Conservation (phyloP, 805 yeast species). For the Saturnispora kantuleensis region DNA sequence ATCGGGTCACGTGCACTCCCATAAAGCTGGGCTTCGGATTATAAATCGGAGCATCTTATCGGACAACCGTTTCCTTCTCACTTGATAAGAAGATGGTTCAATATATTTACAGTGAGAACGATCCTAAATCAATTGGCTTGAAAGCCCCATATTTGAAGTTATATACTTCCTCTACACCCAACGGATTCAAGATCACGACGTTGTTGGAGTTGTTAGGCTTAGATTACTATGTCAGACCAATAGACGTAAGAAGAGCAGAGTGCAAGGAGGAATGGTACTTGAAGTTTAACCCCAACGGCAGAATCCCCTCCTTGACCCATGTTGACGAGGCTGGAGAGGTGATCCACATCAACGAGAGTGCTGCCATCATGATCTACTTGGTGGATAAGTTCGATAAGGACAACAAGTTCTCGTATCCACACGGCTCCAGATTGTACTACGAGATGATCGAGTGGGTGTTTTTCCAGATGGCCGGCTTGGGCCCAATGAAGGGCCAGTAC, state of each 20-base stretch:
- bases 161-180: conserved; percentile 35
- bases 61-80: neutral
- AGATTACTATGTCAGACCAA: conserved; percentile 30
- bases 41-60: too few relatives aligned
- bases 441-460: conserved; percentile 42
- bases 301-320: conserved; percentile 46
- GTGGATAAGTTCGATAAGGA: conserved; percentile 53
- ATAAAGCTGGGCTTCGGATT: too few relatives aligned
- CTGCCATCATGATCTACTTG: conserved; percentile 50
- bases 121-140: conserved; percentile 25
- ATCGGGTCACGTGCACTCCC: too few relatives aligned
- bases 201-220: conserved; percentile 33
- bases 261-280: conserved; percentile 52
- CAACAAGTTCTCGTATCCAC: conserved; percentile 33
- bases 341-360: conserved; percentile 45
- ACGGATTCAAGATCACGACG: conserved; percentile 34
- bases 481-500: conserved; percentile 59
- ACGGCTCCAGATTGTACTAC: conserved; percentile 37
- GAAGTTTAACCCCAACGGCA: conserved; percentile 51
- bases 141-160: conserved; percentile 35
- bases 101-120: conserved; percentile 25
- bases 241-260: conserved; percentile 34
- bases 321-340: conserved; percentile 32
- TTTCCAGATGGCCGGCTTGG: conserved; percentile 50
- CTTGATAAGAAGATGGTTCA: conserved; percentile 21